phyloP scores from a whole-genome alignment of 352 stramenopile species.

The Plasmopara muralis region DNA sequence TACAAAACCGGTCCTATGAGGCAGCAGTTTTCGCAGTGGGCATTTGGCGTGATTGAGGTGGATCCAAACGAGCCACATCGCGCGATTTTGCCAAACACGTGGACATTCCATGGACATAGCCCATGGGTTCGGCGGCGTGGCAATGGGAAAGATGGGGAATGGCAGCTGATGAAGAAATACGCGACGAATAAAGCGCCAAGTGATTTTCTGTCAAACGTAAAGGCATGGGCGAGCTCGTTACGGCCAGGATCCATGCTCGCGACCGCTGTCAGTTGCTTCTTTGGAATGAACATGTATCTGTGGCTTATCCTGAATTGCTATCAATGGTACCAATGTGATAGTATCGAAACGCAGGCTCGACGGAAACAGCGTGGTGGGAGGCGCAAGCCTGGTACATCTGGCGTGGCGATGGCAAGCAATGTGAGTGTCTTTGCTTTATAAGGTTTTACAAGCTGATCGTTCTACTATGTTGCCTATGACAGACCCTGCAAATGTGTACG shows the following conservation, averaged over 20 bases:
- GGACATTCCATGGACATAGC: slow-evolving; percentile 60
- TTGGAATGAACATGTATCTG: not conserved
- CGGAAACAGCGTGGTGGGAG: slow-evolving; percentile 70
- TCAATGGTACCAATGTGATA: slow-evolving; percentile 10
- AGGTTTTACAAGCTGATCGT: not conserved
- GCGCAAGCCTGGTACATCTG: slow-evolving; percentile 82
- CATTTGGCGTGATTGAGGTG: slow-evolving; percentile 62
- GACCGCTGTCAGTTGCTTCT: slow-evolving; percentile 41
- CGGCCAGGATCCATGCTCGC: slow-evolving; percentile 50
- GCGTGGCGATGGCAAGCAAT: slow-evolving; percentile 51
- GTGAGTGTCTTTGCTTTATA: slow-evolving; percentile 23
- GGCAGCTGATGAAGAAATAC: slow-evolving; percentile 51
- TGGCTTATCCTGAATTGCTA: slow-evolving; percentile 7
- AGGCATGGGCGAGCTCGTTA: slow-evolving; percentile 48
- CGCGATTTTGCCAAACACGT: slow-evolving; percentile 65
- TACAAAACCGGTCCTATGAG: slow-evolving; percentile 77
- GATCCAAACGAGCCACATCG: slow-evolving; percentile 65
- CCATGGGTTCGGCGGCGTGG: slow-evolving; percentile 44
- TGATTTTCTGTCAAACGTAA: slow-evolving; percentile 46
- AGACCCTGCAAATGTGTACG: slow-evolving; percentile 51
- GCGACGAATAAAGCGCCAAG: slow-evolving; percentile 36
- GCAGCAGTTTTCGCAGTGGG: slow-evolving; percentile 50
- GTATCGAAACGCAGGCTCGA: slow-evolving; percentile 65
- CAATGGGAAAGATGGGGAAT: slow-evolving; percentile 79
- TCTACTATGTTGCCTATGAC: not conserved